Evolutionary conservation across 2,329 filamentous ascomycete genomes (phyloP), one percentile per base, ranked within the genome.

Genomic region (Aschersonia sp.): DNA sequence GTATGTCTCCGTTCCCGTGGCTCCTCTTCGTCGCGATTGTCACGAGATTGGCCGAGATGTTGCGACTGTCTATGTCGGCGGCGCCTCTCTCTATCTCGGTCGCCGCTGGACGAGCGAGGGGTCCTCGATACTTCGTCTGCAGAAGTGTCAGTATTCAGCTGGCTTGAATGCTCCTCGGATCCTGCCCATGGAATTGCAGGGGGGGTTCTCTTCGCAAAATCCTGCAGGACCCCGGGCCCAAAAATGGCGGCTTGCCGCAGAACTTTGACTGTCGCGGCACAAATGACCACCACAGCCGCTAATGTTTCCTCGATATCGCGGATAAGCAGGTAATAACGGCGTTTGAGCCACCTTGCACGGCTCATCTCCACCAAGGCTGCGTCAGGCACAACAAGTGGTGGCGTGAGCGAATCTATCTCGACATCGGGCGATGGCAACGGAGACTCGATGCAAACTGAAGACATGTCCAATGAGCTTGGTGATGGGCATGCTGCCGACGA

Each of bases 91-190:
- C 56, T 57, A 44, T 68, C 66, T 57, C 57, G 62, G 51, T 69
- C 64, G 53, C 62, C 52, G 53, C 57, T 61, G 44, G 62, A 58
- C 49, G 61, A 61, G 52, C 57, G 57, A 47, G 56, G 56, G 51
- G 66, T 64, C 59, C 61, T 67, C 57, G 58, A 61, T 58, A 62
- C 71, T 54, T 73, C 71, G 64, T 74, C 73, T 77, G 67, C 65
- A 63, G 67, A 72, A 59, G 71, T 66, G 73, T 78, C 70, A 78
- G 74, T 67, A 71, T 71, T 67, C 62, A 67, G 65, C 61, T 64
- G 61, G 58, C 62, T 40, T 43, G 43, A 43, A 42, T 40, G 12
- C 7, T 46, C 43, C 40, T 47, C 45, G n/a, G 32, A n/a, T 35
- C 30, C 31, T 30, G 31, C 45, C 45, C 31, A 30, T 49, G 45